phyloP scores from a whole-genome alignment of 1,284 basidiomycete genomes.

The Lignosus rhinocerotis region DNA sequence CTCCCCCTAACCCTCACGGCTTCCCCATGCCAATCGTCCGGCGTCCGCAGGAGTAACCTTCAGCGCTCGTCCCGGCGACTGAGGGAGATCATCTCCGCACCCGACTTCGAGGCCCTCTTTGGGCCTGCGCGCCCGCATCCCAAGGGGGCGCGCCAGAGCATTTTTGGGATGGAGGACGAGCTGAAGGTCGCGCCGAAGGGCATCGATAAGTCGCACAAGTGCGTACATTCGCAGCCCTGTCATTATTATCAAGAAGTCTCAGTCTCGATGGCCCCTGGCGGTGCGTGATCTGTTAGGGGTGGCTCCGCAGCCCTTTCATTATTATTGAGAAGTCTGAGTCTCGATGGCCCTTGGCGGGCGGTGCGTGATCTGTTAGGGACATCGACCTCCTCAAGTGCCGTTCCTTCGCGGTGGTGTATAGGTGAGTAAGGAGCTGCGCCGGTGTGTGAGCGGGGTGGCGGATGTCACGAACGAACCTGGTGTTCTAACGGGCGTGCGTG shows the following conservation, averaged over 20 bases:
- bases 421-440: constrained; percentile 43
- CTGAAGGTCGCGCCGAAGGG: constrained; percentile 89
- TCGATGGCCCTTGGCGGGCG: not conserved
- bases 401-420: constrained; percentile 69
- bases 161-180: constrained; percentile 82
- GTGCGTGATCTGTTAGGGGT: constrained; percentile 45
- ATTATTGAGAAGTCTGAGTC: not conserved
- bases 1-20: not conserved
- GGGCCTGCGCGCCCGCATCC: constrained; percentile 66
- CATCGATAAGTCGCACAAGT: constrained; percentile 79
- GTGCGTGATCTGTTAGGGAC: constrained; percentile 51
- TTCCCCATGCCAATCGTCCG: not conserved
- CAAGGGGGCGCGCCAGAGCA: constrained; percentile 64
- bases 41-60: constrained; percentile 57
- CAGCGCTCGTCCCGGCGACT: constrained; percentile 62
- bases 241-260: not conserved
- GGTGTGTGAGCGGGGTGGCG: not conserved
- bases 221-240: constrained; percentile 15
- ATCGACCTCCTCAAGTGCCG: constrained; percentile 87
- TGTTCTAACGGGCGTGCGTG: not conserved
- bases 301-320: not conserved
- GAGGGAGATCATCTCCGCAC: constrained; percentile 61
- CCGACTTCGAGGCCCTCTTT: constrained; percentile 72
- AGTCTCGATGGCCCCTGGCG: not conserved
- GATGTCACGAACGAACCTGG: not conserved